Base-by-base conservation (phyloP, 78 protist species). In the Emiliania huxleyi region DNA sequence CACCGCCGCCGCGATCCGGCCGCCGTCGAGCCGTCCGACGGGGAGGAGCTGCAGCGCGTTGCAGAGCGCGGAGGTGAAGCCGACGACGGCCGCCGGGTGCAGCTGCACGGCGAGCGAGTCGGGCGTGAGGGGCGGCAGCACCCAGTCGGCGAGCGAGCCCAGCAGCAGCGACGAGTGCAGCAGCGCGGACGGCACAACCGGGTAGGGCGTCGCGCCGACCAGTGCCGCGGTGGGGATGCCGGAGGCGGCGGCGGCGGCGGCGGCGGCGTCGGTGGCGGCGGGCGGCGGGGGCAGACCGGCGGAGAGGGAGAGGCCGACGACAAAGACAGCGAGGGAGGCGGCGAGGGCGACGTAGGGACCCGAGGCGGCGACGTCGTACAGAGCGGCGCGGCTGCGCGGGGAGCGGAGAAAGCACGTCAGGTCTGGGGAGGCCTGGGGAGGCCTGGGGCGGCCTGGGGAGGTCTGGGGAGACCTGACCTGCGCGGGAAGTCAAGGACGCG, bases 11-110 rank as follows among this genome's bases (percentile, higher is more conserved):
- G 89, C 33, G 56, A 44, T 1, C 29, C 89, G 89, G 29, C 89
- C 89, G 48, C 89, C 89, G 23, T 81, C 89, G n/a, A 44, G 55
- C 22, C 55, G 49, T 6, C 89, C 89, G 52, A 37, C 19, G n/a
- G 46, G 83, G 40, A 35, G 83, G 12, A 35, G 83, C 43, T 29
- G 37, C 40, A 73, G 25, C 35, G 87, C 49, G n/a, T 12, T 0
- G 87, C 4, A 22, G 26, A 42, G 49, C 35, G 25, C 44, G 23
- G 15, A 0, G 1, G 38, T 25, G 56, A 44, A 81, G 38, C 89
- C 89, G 40, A 44, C 38, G 56, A 81, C 89, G 23, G 52, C 89
- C 4, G 44, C 56, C 56, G 89, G 89, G 55, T 81, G 56, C 23
- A 81, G 26, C 56, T 8, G n/a, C 26, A 8, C 1, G 35, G 38